Percentiles rank a stretch among this genome's conserved stretches.
phyloP scores from a whole-genome alignment of 139 green algal genomes.

The Closterium sp. region DNA sequence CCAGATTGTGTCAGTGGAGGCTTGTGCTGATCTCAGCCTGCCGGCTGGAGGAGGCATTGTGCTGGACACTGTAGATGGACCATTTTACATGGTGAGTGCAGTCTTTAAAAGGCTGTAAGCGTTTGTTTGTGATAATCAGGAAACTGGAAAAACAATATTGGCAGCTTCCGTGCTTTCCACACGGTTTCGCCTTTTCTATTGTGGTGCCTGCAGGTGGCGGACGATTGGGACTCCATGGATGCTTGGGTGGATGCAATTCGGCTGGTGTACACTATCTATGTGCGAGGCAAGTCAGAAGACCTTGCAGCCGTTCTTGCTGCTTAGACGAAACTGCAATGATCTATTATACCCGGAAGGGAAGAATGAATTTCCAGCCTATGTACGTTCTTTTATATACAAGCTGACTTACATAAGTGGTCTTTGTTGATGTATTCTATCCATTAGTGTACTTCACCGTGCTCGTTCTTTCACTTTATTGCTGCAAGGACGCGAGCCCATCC shows the following conservation, averaged over 20 bases:
- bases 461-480: neutral
- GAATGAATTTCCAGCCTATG: no score
- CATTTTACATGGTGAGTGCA: slow-evolving; percentile 40
- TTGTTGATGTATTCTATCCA: neutral
- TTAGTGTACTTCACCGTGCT: neutral
- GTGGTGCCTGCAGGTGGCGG: slow-evolving; percentile 21
- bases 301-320: slow-evolving; percentile 32
- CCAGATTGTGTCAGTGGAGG: slow-evolving; percentile 34
- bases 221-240: slow-evolving; percentile 41
- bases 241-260: slow-evolving; percentile 47
- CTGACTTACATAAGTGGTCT: neutral
- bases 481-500: neutral
- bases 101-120: neutral
- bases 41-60: slow-evolving; percentile 42
- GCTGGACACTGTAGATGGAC: slow-evolving; percentile 23
- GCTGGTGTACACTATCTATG: slow-evolving; percentile 44
- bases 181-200: no score
- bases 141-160: no score
- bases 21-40: slow-evolving; percentile 44
- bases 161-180: no score
- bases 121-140: no score
- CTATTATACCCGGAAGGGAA: no score
- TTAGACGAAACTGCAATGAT: slow-evolving; percentile 19
- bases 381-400: no score
- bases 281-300: slow-evolving; percentile 36